Evolutionary conservation across 768 basidiomycete species (phyloP), one percentile per base, ranked within the genome.

Genomic region (Agrocybe pediades): DNA sequence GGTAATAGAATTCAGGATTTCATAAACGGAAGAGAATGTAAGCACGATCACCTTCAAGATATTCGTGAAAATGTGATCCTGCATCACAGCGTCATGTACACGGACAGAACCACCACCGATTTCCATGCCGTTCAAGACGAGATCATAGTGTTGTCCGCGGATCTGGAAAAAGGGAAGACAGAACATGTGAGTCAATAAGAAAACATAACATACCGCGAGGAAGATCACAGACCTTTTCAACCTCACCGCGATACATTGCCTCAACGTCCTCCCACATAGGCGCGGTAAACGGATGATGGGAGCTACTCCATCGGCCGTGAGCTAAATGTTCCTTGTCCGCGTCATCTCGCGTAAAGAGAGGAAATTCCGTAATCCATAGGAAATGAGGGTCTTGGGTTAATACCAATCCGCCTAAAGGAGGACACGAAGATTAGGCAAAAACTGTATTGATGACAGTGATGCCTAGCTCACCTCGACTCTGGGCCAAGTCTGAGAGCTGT

Each of bases 261-360:
- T 84, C 77, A 21, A 96, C 78, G 68, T 98, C 95, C 68, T 96
- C 83, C 79, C 79, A 89, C 85, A 95, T 90, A 19, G 95, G 95
- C 8, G 95, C 95, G 11, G 95, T 98, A 71, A 98, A 98, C 2
- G 95, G 95, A 70, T 98, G 95, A 64, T 98, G 95, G 2, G 92
- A 86, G 58, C 90, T 90, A 59, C 90, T 89, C 91, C 92, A 96
- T 63, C 94, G 79, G 25, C 95, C 95, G 52, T 85, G 81, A 3
- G 93, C 90, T 25, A 94, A 71, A 65, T 87, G 83, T 30, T 90
- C 86, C 72, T 97, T 97, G 74, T 97, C 95, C 51, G 79, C 77
- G 68, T 97, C 95, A 30, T 87, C 85, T 25, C 79, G 84, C 15
- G 95, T 82, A 74, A 96, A 97, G 20, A 98, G 78, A 13, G 95